phyloP scores from a whole-genome alignment of 225 moss, liverwort and hornwort genomes.

The Sphagnum tenellum region DNA sequence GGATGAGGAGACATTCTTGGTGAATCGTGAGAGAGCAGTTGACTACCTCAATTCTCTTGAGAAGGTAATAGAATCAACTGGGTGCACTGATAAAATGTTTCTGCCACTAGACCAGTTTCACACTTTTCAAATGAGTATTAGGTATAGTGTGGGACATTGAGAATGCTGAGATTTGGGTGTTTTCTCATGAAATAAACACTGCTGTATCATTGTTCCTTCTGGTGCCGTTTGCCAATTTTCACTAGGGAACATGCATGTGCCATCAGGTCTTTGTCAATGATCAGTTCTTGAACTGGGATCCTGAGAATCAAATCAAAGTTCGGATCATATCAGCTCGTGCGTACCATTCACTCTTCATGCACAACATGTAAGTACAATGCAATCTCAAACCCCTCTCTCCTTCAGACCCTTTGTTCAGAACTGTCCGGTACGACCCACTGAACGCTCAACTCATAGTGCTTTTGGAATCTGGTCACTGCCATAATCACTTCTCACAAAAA shows the following conservation, averaged over 20 bases:
- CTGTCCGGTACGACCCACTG: conserved; percentile 36
- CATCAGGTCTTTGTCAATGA: conserved; percentile 93
- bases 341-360: conserved; percentile 95
- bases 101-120: too few species aligned
- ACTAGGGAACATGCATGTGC: background rate
- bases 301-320: conserved; percentile 87
- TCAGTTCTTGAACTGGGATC: conserved; percentile 96
- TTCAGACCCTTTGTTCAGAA: conserved; percentile 9
- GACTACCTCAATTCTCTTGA: conserved; percentile 52
- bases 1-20: conserved; percentile 51
- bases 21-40: conserved; percentile 46
- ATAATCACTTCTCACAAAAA: conserved; percentile 3
- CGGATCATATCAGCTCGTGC: conserved; percentile 97
- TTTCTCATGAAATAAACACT: too few species aligned
- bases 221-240: background rate
- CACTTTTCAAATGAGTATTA: background rate
- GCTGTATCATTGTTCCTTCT: background rate
- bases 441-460: conserved; percentile 8
- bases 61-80: conserved; percentile 15
- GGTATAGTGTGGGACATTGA: background rate
- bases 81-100: too few species aligned
- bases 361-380: conserved; percentile 86
- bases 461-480: conserved; percentile 7
- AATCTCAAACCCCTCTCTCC: background rate
- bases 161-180: background rate